Percentiles rank a stretch among this genome's conserved stretches.
Evolutionary conservation across 2,329 filamentous ascomycete species (phyloP).

Genomic region (Fusarium oxysporum): DNA sequence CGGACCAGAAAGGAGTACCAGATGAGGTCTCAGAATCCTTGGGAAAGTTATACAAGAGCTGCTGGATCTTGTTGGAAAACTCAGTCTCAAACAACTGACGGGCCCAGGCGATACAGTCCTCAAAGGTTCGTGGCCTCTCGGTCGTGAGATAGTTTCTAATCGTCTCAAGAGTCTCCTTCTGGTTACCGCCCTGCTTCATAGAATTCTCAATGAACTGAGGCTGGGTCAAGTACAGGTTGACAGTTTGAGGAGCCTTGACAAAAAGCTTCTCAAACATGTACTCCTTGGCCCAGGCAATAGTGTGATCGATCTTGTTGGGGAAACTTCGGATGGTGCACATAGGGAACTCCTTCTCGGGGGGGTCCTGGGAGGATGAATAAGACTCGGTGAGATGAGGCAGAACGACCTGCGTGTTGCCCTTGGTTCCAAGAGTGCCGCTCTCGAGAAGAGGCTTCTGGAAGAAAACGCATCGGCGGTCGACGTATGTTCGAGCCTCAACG

Average conservation of each 20-base stretch:
- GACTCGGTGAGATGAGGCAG: slow-evolving; percentile 93
- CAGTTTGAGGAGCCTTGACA: slow-evolving; percentile 91
- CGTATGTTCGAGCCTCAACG: slow-evolving; percentile 95
- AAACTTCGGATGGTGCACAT: slow-evolving; percentile 99
- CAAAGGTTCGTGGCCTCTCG: slow-evolving; percentile 90
- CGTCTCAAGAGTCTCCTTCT: slow-evolving; percentile 92
- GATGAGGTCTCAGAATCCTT: slow-evolving; percentile 90
- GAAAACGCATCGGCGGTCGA: slow-evolving; percentile 96
- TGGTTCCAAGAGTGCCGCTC: slow-evolving; percentile 97
- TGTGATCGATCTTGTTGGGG: slow-evolving; percentile 98
- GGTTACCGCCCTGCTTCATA: slow-evolving; percentile 92
- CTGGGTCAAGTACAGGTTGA: slow-evolving; percentile 93
- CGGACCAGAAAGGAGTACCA: slow-evolving; percentile 96
- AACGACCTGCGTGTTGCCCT: slow-evolving; percentile 97
- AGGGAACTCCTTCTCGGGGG: slow-evolving; percentile 97
- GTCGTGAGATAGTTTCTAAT: slow-evolving; percentile 91
- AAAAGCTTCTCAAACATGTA: slow-evolving; percentile 91
- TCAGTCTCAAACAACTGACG: slow-evolving; percentile 94
- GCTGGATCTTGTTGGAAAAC: slow-evolving; percentile 96
- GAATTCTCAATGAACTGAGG: slow-evolving; percentile 89
- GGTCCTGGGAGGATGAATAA: slow-evolving; percentile 94
- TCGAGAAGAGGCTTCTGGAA: slow-evolving; percentile 97
- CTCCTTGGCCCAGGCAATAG: slow-evolving; percentile 97
- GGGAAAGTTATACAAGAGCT: slow-evolving; percentile 96
- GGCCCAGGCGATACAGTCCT: slow-evolving; percentile 97